Conservation (phyloP, 768 basidiomycete genomes). For the Collybia nuda region DNA sequence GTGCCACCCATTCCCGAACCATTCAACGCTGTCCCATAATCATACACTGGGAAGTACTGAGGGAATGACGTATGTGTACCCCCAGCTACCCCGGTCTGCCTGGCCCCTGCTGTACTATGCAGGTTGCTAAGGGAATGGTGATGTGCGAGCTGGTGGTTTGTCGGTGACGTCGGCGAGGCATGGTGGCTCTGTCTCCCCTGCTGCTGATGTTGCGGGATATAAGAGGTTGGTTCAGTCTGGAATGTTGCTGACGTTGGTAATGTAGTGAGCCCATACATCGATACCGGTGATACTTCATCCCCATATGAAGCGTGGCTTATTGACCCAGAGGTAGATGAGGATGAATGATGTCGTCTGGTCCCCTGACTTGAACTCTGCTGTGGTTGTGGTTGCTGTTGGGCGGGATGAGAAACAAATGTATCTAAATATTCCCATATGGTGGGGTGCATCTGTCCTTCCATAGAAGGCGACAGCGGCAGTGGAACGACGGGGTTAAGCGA, state of each 20-base stretch:
- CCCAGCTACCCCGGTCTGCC: not conserved
- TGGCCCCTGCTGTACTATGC: slow-evolving; percentile 10
- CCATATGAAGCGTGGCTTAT: slow-evolving; percentile 11
- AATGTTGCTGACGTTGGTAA: slow-evolving; percentile 31
- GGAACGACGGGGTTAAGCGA: slow-evolving; percentile 74
- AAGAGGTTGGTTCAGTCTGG: slow-evolving; percentile 33
- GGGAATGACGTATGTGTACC: slow-evolving; percentile 40
- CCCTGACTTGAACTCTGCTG: slow-evolving; percentile 17
- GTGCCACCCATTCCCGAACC: slow-evolving; percentile 10
- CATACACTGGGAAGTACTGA: slow-evolving; percentile 75
- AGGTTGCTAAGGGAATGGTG: slow-evolving; percentile 17
- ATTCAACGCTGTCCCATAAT: slow-evolving; percentile 50
- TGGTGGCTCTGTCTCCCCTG: slow-evolving; percentile 17
- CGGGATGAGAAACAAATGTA: slow-evolving; percentile 44
- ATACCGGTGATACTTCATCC: slow-evolving; percentile 40
- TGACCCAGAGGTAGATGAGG: slow-evolving; percentile 7
- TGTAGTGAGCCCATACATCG: slow-evolving; percentile 46
- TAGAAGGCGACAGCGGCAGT: slow-evolving; percentile 54
- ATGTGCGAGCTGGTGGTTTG: slow-evolving; percentile 17
- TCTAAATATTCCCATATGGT: slow-evolving; percentile 68
- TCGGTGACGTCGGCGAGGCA: slow-evolving; percentile 7
- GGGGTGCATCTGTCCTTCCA: slow-evolving; percentile 54
- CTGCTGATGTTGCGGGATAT: slow-evolving; percentile 27
- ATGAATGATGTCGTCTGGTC: slow-evolving; percentile 11
- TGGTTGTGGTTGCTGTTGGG: slow-evolving; percentile 10